These are phyloP conservation scores for Pythium angustatum DNA, from an alignment of 352 stramenopile genomes.

Conservation along the genomic window DNA sequence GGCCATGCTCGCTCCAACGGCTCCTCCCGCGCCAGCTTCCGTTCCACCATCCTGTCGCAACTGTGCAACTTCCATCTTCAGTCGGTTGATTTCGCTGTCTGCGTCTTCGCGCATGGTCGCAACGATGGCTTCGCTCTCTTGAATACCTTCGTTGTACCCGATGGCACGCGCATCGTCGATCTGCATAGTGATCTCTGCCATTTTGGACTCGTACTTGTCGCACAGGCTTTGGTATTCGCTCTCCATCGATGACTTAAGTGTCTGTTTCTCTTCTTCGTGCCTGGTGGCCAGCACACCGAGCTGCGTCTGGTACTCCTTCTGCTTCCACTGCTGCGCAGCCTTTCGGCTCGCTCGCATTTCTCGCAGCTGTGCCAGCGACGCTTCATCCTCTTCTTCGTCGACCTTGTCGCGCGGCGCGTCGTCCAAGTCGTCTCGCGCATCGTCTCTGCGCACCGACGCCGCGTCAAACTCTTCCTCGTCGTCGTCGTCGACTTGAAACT, in stretches of 20 bases:
- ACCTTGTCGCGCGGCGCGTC: conserved; percentile 31
- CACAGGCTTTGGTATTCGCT: conserved; percentile 65
- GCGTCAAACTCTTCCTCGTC: conserved; percentile 38
- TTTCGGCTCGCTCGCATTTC: conserved; percentile 42
- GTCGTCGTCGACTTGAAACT: conserved; percentile 43
- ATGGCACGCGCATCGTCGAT: conserved; percentile 68
- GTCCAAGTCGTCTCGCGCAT: conserved; percentile 22
- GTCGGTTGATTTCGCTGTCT: conserved; percentile 36
- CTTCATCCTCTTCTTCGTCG: conserved; percentile 38
- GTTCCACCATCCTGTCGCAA: conserved; percentile 21
- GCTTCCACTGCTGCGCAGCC: conserved; percentile 62
- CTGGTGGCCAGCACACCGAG: conserved; percentile 41
- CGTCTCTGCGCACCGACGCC: conserved; percentile 21
- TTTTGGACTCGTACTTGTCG: conserved; percentile 73
- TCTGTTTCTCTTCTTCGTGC: conserved; percentile 51
- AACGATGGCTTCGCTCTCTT: conserved; percentile 73
- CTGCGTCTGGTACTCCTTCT: conserved; percentile 72
- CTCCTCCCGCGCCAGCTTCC: background rate
- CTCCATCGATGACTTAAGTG: conserved; percentile 50
- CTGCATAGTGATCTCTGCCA: conserved; percentile 68
- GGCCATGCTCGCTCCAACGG: conserved; percentile 3
- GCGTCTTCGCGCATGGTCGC: conserved; percentile 54
- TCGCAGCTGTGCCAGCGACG: conserved; percentile 39
- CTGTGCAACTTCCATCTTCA: conserved; percentile 29
- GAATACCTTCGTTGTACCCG: conserved; percentile 76